Evolutionary conservation across 2,329 filamentous ascomycete species (phyloP), one percentile per base, ranked within the genome.

Genomic region (Aureobasidium namibiae): DNA sequence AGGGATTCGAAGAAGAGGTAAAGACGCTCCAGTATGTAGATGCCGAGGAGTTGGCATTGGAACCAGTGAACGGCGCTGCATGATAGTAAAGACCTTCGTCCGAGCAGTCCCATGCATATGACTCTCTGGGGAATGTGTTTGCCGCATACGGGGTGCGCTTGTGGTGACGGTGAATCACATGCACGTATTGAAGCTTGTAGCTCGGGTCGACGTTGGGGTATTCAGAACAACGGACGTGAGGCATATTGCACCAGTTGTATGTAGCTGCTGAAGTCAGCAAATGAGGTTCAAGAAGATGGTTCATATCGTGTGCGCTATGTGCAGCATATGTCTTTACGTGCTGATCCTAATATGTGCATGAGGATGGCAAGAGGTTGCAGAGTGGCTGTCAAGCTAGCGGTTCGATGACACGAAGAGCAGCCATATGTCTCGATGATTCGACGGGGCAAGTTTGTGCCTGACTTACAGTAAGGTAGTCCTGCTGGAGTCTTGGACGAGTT

Each of bases 211-310:
- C 78, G 34, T 59, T 63, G 14, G 78, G 70, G 67, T 94, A 94
- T 66, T 89, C 87, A 14, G 72, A 72, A 23, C 70, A 74, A 33
- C 88, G 80, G n/a, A 89, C 86, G 73, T 92, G 90, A 0, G 90
- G 89, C 88, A 94, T 94, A 68, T 94, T 92, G 73, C 89, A 94
- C 79, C 79, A 92, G 70, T 92, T 90, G 72, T 92, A 92, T 1
- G 75, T 78, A 39, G 67, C 57, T 60, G 7, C 2, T 4, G 31
- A 21, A 41, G 36, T 58, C 8, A 58, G 56, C 6, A 31, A 49
- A 16, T 8, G 14, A 7, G 11, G 21, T 7, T 7, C 7, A 41
- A 8, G 4, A 11, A 10, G 9, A 10, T 41, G 6, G 5, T 3
- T 2, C 1, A 41, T 8, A 41, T 1, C 3, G 26, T 21, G n/a